phyloP scores from a whole-genome alignment of 768 basidiomycete genomes.

The Boletus subparvulus region DNA sequence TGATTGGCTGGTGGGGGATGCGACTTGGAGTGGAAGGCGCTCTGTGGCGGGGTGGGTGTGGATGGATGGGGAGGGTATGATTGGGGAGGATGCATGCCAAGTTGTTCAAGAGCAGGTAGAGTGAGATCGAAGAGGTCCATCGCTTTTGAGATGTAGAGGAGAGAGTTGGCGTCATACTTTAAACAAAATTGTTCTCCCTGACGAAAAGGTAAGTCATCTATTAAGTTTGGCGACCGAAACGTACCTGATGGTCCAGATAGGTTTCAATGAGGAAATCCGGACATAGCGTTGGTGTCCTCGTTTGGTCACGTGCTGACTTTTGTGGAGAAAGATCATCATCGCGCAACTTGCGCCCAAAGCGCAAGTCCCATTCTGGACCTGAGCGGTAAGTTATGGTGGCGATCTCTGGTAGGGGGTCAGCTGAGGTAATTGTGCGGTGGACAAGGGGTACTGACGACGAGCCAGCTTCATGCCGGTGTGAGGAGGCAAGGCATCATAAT shows the following conservation, averaged over 20 bases:
- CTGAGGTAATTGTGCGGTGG: neutral
- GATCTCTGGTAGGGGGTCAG: constrained; percentile 62
- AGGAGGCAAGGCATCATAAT: constrained; percentile 92
- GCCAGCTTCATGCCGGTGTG: constrained; percentile 99
- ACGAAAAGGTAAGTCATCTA: constrained; percentile 3
- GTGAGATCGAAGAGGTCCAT: constrained; percentile 99
- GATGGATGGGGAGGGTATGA: constrained; percentile 20
- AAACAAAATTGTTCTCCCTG: constrained; percentile 96
- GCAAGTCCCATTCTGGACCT: constrained; percentile 97
- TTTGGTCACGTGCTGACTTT: constrained; percentile 6
- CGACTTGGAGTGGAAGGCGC: constrained; percentile 59
- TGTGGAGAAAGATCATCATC: constrained; percentile 17
- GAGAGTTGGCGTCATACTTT: constrained; percentile 98
- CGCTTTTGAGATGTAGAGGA: constrained; percentile 98
- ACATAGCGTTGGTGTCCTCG: constrained; percentile 70
- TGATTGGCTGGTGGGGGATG: constrained; percentile 73
- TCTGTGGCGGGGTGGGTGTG: constrained; percentile 15
- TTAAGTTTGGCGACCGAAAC: neutral
- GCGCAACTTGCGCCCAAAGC: constrained; percentile 84
- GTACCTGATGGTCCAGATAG: constrained; percentile 88
- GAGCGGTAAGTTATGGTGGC: constrained; percentile 99
- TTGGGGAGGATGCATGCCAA: constrained; percentile 49
- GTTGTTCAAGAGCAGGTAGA: constrained; percentile 63
- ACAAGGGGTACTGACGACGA: constrained; percentile 62
- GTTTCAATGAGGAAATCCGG: constrained; percentile 99